phyloP scores from a whole-genome alignment of 2,329 filamentous ascomycete genomes.

The Colletotrichum shisoi region DNA sequence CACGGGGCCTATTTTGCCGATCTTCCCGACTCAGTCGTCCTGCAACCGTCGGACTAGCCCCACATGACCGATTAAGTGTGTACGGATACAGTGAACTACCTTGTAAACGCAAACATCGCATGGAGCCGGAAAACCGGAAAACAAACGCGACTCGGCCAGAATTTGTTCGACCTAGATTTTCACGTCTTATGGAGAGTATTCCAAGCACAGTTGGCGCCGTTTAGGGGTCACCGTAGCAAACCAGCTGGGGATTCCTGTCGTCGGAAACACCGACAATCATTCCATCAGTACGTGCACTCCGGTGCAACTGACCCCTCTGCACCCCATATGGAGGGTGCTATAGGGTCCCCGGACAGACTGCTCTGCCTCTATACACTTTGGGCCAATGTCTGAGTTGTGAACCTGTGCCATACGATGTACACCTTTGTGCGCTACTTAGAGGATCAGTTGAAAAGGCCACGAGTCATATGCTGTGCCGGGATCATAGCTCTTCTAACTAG shows the following conservation, averaged over 20 bases:
- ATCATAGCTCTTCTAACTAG: background rate
- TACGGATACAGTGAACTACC: background rate
- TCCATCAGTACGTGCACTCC: no score
- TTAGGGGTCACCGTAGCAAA: background rate
- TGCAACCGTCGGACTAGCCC: background rate
- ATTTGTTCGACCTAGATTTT: background rate
- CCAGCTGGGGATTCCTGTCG: background rate
- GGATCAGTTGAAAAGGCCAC: background rate
- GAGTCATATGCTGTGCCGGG: constrained; percentile 16
- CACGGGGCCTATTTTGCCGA: background rate
- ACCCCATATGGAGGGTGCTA: background rate
- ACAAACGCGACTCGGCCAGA: no score
- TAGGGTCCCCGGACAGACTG: no score
- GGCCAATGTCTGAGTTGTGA: background rate
- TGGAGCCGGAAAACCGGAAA: no score
- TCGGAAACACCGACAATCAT: background rate
- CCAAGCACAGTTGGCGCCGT: background rate
- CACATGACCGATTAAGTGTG: background rate
- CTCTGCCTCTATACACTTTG: no score
- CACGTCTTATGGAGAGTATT: background rate
- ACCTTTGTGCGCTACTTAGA: background rate
- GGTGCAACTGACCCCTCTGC: background rate
- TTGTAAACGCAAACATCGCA: no score
- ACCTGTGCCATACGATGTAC: background rate
- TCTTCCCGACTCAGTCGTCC: background rate